A percentile compares a stretch with the other conserved stretches of the same genome.
These are phyloP conservation scores for Beverwykella pulmonaria DNA, from an alignment of 495 filamentous ascomycete genomes.

Conservation along the genomic window DNA sequence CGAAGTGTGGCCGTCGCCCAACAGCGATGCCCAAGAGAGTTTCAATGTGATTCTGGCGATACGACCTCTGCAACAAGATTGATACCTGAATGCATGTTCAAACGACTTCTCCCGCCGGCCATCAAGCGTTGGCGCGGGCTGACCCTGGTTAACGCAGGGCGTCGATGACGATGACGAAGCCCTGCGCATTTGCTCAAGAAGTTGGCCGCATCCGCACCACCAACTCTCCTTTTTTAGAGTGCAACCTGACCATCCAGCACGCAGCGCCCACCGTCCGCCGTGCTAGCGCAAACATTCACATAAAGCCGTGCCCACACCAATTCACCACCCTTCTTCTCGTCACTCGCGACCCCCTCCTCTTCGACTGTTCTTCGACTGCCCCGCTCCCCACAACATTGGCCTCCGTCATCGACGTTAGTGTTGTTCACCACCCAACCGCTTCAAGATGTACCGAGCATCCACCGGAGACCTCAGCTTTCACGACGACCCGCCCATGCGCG, in stretches of 20 bases:
- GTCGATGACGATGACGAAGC: constrained; percentile 32
- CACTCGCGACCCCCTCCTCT: not conserved
- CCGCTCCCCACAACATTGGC: not conserved
- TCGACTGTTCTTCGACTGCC: not conserved
- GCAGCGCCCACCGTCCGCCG: not conserved
- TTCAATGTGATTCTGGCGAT: not conserved
- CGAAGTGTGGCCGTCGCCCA: not conserved
- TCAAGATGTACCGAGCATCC: constrained; percentile 39
- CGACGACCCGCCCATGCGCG: constrained; percentile 28
- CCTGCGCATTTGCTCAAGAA: constrained; percentile 8
- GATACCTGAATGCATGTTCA: not conserved
- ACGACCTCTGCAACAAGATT: not conserved
- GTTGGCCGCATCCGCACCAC: constrained; percentile 14
- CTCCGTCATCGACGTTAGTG: constrained; percentile 2
- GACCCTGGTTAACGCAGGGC: constrained; percentile 3
- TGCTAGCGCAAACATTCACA: not conserved
- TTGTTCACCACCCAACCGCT: not conserved
- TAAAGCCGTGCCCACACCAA: constrained; percentile 11
- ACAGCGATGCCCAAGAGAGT: constrained; percentile 14
- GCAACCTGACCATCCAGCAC: constrained; percentile 11
- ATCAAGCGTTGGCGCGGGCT: not conserved
- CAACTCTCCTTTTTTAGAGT: not conserved
- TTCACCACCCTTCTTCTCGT: not conserved
- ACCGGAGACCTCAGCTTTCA: constrained; percentile 41
- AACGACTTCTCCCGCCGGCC: not conserved